These are phyloP conservation scores for Mycena crocata DNA, from an alignment of 768 basidiomycete genomes.

Conservation along the genomic window DNA sequence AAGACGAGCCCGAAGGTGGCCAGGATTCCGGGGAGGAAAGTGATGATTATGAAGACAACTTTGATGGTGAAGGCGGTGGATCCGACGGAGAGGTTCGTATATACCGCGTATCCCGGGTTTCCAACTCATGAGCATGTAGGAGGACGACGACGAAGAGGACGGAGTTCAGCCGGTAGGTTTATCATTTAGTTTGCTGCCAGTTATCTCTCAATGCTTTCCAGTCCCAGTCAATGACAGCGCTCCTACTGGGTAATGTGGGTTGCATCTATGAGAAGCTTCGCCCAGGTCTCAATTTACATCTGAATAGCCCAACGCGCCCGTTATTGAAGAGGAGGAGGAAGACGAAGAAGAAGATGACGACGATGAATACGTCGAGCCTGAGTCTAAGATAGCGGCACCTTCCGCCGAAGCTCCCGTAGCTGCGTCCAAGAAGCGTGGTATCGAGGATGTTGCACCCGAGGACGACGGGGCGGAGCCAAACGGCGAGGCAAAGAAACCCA, in stretches of 20 bases:
- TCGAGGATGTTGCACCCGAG: constrained; percentile 45
- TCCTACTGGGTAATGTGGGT: constrained; percentile 46
- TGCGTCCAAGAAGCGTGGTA: constrained; percentile 49
- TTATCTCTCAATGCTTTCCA: constrained; percentile 10
- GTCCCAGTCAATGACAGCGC: constrained; percentile 40
- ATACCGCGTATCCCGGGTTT: neutral
- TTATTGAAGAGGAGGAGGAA: constrained; percentile 40
- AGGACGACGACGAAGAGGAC: constrained; percentile 25
- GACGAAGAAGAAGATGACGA: constrained; percentile 43
- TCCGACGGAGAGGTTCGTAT: constrained; percentile 22
- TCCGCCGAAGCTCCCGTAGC: constrained; percentile 20
- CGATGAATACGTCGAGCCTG: constrained; percentile 40
- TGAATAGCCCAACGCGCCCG: constrained; percentile 42
- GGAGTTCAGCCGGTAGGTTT: constrained; percentile 27
- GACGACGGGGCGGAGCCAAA: constrained; percentile 42
- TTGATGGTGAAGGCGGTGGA: constrained; percentile 39
- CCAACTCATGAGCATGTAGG: constrained; percentile 1
- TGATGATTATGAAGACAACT: constrained; percentile 43
- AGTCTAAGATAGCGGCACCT: too few species aligned
- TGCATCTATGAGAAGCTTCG: too few species aligned
- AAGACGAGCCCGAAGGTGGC: neutral
- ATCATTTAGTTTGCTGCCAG: neutral
- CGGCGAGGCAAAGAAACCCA: constrained; percentile 54
- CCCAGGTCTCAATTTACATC: neutral
- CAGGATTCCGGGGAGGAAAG: constrained; percentile 44